These are phyloP conservation scores for Diaporthe nobilis DNA, from an alignment of 2,329 filamentous ascomycete species.

Conservation along the genomic window DNA sequence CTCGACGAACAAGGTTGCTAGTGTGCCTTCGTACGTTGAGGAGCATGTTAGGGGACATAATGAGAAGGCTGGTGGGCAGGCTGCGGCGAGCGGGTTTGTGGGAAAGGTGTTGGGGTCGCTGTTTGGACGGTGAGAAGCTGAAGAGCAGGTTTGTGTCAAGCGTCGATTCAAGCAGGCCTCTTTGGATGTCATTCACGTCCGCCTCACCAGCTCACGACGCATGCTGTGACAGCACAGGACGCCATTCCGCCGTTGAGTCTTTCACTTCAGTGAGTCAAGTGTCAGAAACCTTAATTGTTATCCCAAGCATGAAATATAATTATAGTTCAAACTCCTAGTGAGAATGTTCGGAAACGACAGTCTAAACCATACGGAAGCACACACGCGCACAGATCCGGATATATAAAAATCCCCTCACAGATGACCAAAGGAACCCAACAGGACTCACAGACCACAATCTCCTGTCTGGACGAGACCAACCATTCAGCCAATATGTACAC, in stretches of 20 bases:
- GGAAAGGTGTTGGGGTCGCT: constrained; percentile 35
- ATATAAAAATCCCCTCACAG: not conserved
- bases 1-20: constrained; percentile 69
- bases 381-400: not conserved
- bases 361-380: too few species aligned
- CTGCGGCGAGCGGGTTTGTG: constrained; percentile 16
- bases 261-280: not conserved
- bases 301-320: not conserved
- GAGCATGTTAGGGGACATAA: constrained; percentile 59
- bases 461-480: not conserved
- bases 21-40: constrained; percentile 73
- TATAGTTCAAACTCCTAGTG: not conserved
- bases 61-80: constrained; percentile 30
- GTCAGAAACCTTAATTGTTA: not conserved
- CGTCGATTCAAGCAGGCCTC: too few species aligned
- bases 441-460: not conserved
- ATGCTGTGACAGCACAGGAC: too few species aligned
- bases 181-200: too few species aligned
- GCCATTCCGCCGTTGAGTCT: too few species aligned
- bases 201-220: too few species aligned
- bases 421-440: not conserved
- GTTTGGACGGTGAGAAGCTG: constrained; percentile 23
- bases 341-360: not conserved
- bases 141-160: not conserved
- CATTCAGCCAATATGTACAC: not conserved